Percentiles rank a stretch among this genome's conserved stretches.
These are phyloP conservation scores for Suillus clintonianus DNA, from an alignment of 768 basidiomycete genomes.

Conservation along the genomic window DNA sequence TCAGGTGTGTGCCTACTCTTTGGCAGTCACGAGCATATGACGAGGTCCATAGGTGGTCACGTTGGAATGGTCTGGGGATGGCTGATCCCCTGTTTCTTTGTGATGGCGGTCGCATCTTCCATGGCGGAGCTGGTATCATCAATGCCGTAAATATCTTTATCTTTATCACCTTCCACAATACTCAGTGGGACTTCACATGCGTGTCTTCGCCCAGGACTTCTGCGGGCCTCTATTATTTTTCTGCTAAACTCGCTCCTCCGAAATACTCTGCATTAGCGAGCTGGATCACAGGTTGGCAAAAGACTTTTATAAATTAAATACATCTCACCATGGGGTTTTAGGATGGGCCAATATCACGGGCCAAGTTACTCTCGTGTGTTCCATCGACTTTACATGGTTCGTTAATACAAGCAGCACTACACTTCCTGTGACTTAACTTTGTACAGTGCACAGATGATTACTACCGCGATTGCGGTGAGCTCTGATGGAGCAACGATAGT, in stretches of 20 bases:
- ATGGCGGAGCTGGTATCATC: constrained; percentile 74
- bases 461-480: constrained; percentile 64
- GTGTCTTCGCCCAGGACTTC: constrained; percentile 52
- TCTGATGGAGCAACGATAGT: constrained; percentile 54
- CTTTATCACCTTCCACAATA: background rate
- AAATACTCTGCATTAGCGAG: constrained; percentile 63
- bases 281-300: constrained; percentile 52
- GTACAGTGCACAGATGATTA: constrained; percentile 71
- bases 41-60: constrained; percentile 55
- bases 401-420: constrained; percentile 9
- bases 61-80: constrained; percentile 80
- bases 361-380: constrained; percentile 68
- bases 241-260: constrained; percentile 69
- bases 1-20: constrained; percentile 44
- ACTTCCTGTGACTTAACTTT: background rate
- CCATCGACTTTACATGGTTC: constrained; percentile 73
- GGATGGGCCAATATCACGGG: constrained; percentile 79
- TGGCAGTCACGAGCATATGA: background rate
- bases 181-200: background rate
- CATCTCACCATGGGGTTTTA: constrained; percentile 33
- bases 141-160: constrained; percentile 56
- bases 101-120: constrained; percentile 65
- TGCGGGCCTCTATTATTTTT: constrained; percentile 79
- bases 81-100: constrained; percentile 71
- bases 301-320: background rate